These are phyloP conservation scores for Stachybotrys echinatus DNA, from an alignment of 2,329 filamentous ascomycete species.

Conservation along the genomic window DNA sequence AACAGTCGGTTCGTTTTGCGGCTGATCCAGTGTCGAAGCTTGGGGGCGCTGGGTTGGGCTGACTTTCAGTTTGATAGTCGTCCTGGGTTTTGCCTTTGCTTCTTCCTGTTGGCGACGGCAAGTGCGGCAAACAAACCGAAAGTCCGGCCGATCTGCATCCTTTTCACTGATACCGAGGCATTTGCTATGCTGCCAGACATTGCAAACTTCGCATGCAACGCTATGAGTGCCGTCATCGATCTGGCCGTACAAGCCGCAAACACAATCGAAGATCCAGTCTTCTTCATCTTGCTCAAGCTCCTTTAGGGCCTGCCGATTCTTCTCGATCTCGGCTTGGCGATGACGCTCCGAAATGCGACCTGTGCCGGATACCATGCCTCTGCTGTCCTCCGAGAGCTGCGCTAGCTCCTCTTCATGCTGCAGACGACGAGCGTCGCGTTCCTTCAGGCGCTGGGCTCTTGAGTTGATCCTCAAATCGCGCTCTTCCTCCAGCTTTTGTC, in stretches of 20 bases:
- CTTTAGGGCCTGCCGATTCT: conserved; percentile 69
- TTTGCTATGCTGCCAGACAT: conserved; percentile 94
- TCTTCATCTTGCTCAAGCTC: conserved; percentile 70
- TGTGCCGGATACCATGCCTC: conserved; percentile 47
- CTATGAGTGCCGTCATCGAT: conserved; percentile 94
- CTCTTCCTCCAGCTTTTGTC: conserved; percentile 59
- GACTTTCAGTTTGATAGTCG: conserved; percentile 50
- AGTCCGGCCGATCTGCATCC: conserved; percentile 79
- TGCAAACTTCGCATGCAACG: conserved; percentile 89
- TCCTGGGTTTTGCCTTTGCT: conserved; percentile 51
- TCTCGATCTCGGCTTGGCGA: conserved; percentile 77
- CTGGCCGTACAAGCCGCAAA: conserved; percentile 84
- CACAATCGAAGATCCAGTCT: conserved; percentile 92
- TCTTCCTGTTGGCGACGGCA: conserved; percentile 67
- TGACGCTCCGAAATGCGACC: conserved; percentile 71
- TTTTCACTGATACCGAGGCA: conserved; percentile 76
- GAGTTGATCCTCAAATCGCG: conserved; percentile 77
- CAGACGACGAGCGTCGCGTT: conserved; percentile 79
- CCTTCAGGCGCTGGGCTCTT: conserved; percentile 77
- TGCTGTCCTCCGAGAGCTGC: conserved; percentile 71
- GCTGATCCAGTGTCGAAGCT: background rate
- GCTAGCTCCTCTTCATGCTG: conserved; percentile 79
- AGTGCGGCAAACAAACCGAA: conserved; percentile 77
- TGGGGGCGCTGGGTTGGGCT: conserved; percentile 8
- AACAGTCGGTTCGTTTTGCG: background rate